Percentiles rank a stretch among this genome's conserved stretches.
phyloP scores from a whole-genome alignment of 148 eudicot species.

The Spergularia marina region DNA sequence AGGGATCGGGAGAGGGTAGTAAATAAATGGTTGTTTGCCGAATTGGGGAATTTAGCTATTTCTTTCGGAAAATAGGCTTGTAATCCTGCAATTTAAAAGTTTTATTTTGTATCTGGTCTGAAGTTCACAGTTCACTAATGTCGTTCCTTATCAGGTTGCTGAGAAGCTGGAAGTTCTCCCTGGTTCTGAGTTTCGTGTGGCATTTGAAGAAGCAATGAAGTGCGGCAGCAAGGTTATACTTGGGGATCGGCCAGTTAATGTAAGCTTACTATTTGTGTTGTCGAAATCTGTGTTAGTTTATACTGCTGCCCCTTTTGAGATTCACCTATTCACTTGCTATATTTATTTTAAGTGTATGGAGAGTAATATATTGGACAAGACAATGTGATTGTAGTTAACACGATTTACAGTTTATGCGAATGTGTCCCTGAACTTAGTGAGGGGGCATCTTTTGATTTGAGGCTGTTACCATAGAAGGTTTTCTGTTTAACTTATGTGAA shows the following conservation, averaged over 20 bases:
- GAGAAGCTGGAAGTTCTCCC: constrained; percentile 90
- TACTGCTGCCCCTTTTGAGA: no score
- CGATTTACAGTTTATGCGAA: no score
- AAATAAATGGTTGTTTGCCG: not conserved
- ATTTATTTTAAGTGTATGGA: no score
- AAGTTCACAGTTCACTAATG: not conserved
- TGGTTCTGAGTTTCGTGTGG: constrained; percentile 96
- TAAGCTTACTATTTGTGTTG: constrained; percentile 34
- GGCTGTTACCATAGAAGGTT: not conserved
- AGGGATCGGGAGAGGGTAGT: no score
- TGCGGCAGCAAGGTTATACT: constrained; percentile 91
- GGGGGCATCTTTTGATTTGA: not conserved
- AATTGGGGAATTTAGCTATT: not conserved
- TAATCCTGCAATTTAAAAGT: not conserved
- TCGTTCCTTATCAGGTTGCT: constrained; percentile 54
- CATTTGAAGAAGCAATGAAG: constrained; percentile 90
- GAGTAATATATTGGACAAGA: not conserved
- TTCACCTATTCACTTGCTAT: no score
- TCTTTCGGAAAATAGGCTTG: not conserved
- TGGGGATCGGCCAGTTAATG: constrained; percentile 98
- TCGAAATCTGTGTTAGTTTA: not conserved
- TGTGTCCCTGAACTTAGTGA: not conserved
- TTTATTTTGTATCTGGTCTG: not conserved
- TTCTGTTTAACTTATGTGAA: not conserved
- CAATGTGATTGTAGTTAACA: no score